Conservation (phyloP, 2,329 filamentous ascomycete genomes). For the Aspergillus sp. region DNA sequence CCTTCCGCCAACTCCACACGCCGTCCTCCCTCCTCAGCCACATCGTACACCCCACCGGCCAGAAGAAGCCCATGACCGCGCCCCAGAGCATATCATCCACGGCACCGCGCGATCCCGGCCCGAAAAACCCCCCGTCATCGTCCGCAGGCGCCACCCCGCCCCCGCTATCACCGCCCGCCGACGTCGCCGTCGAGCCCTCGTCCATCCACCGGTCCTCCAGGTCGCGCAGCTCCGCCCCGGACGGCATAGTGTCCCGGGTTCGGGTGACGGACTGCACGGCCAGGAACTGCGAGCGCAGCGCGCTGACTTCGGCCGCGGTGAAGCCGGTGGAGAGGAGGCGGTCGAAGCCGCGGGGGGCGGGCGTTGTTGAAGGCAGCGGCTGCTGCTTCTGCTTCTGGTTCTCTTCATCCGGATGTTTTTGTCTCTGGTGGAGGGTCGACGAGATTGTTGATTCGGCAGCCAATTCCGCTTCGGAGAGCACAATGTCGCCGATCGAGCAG, state of each 20-base stretch:
- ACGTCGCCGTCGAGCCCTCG: constrained; percentile 38
- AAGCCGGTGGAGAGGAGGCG: constrained; percentile 74
- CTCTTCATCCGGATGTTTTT: constrained; percentile 6
- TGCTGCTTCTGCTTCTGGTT: constrained; percentile 7
- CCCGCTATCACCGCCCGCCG: constrained; percentile 28
- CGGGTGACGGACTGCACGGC: constrained; percentile 72
- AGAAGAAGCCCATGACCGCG: constrained; percentile 87
- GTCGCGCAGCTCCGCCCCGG: constrained; percentile 60
- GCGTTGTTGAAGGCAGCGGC: constrained; percentile 37
- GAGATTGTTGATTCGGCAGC: constrained; percentile 50
- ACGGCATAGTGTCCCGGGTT: constrained; percentile 83
- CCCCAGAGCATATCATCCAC: constrained; percentile 82
- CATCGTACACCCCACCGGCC: constrained; percentile 74
- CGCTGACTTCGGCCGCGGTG: constrained; percentile 69
- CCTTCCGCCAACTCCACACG: constrained; percentile 73
- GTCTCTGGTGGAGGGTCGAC: constrained; percentile 17
- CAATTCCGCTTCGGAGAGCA: constrained; percentile 60
- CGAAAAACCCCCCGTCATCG: constrained; percentile 35
- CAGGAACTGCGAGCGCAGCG: constrained; percentile 78
- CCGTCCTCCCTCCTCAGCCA: constrained; percentile 83
- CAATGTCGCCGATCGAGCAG: constrained; percentile 75
- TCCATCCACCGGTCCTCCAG: constrained; percentile 93
- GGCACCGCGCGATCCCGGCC: constrained; percentile 40
- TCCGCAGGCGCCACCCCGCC: constrained; percentile 18
- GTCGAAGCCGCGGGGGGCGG: constrained; percentile 73